Evolutionary conservation across 805 yeast species (phyloP), one percentile per base, ranked within the genome.

Genomic region (Ogataea zsoltii): DNA sequence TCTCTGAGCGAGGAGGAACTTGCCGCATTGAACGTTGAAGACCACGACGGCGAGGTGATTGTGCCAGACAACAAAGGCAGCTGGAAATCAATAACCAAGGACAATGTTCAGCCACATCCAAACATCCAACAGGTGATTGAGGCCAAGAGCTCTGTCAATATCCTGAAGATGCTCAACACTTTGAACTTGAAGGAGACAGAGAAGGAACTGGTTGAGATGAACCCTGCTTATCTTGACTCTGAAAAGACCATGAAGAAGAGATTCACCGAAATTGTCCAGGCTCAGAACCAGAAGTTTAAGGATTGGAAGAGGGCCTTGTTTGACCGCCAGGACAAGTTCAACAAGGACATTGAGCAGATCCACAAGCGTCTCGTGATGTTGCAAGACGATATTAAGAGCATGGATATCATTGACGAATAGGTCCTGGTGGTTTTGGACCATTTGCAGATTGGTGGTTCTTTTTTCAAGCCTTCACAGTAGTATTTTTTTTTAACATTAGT

Each of bases 281-380:
- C 56, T 3, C 84, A 84, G 57, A 88, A 83, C 49, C 65, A 60
- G 38, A 74, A 77, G 50, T 83, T 83, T 51, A 77, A 76, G 56
- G 80, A 75, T 26, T 82, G 88, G 88, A 81, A 81, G 56, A 65
- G 62, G 44, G 77, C 77, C 0, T 66, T 85, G 38, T 69, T 76
- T 40, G 70, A 69, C 15, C 77, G 77, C 56, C 90, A 85, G 62
- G 68, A 66, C n/a, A 62, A 62, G 42, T 75, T 79, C 51, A 83
- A 83, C 53, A 62, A 68, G 35, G 85, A 78, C 44, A 74, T 85
- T 46, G 80, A 76, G 44, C 57, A 52, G 10, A 49, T 69, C 39
- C 75, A 75, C 49, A 54, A 55, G 13, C 54, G 64, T 17, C 61
- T 77, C 29, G 56, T 70, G 13, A 47, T 54, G 23, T 53, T 78